phyloP scores from a whole-genome alignment of 495 filamentous ascomycete species.

The Podospora tetraspora region DNA sequence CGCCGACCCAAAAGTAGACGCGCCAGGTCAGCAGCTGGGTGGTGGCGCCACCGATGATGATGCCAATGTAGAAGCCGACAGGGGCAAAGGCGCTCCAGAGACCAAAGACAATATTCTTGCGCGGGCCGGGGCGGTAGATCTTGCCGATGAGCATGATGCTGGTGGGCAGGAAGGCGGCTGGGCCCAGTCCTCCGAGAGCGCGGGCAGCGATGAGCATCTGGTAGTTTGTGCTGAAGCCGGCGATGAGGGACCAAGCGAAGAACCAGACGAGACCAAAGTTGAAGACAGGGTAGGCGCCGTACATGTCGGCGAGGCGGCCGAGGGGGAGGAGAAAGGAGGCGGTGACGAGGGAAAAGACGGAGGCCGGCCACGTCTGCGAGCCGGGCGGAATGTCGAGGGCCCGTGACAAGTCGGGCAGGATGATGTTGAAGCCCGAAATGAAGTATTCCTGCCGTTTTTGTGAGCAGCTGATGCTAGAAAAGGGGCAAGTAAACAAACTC shows the following conservation, averaged over 20 bases:
- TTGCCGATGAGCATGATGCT: slow-evolving; percentile 75
- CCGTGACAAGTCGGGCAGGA: slow-evolving; percentile 61
- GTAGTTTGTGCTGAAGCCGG: slow-evolving; percentile 64
- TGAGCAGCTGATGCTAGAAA: slow-evolving; percentile 2
- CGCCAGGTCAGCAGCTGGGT: slow-evolving; percentile 61
- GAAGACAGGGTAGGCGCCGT: slow-evolving; percentile 70
- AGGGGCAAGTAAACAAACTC: slow-evolving; percentile 24
- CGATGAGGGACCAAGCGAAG: slow-evolving; percentile 63
- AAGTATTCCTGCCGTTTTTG: slow-evolving; percentile 60
- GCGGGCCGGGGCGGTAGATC: slow-evolving; percentile 74
- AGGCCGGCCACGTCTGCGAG: slow-evolving; percentile 73
- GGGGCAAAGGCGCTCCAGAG: slow-evolving; percentile 74
- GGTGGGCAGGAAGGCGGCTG: slow-evolving; percentile 71
- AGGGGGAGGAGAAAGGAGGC: slow-evolving; percentile 71
- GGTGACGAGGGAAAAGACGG: slow-evolving; percentile 68
- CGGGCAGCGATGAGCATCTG: slow-evolving; percentile 70
- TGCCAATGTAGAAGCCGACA: slow-evolving; percentile 75
- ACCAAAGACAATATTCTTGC: slow-evolving; percentile 81
- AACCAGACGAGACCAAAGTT: slow-evolving; percentile 66
- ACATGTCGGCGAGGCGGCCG: slow-evolving; percentile 70
- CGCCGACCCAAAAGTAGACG: slow-evolving; percentile 79
- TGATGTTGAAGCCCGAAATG: slow-evolving; percentile 79
- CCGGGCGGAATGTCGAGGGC: slow-evolving; percentile 60
- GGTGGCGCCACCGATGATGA: slow-evolving; percentile 70
- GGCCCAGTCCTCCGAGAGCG: slow-evolving; percentile 73